Evolutionary conservation across 371 early-diverging fungal species (phyloP).

Genomic region (Mucor ambiguus): DNA sequence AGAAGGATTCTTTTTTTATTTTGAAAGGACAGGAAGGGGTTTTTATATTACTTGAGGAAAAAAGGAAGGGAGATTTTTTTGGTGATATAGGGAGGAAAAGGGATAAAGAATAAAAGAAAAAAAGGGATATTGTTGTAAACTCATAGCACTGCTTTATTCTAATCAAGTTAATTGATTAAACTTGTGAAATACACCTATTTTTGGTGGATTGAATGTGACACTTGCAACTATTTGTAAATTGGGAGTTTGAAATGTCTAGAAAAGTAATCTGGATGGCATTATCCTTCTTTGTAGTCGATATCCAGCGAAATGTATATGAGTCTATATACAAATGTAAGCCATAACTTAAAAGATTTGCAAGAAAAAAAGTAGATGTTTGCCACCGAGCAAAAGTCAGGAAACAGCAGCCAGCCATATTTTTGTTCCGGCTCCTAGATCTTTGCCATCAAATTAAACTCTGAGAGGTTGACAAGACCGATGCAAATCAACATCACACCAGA

Average conservation of each 20-base stretch:
- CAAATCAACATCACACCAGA: not conserved
- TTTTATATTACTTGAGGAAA: not conserved
- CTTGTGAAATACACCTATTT: conserved; percentile 21
- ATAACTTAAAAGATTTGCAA: not conserved
- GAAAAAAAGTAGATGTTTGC: not conserved
- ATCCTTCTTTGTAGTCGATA: not conserved
- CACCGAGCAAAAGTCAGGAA: not conserved
- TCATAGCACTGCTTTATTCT: not conserved
- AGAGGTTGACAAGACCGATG: not conserved
- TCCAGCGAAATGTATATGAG: too few relatives aligned
- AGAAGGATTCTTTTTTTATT: not conserved
- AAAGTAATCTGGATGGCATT: not conserved
- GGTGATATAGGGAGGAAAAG: not conserved
- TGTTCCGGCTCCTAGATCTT: too few relatives aligned
- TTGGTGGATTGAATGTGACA: conserved; percentile 17
- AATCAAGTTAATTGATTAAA: conserved; percentile 6
- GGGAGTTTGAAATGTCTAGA: conserved; percentile 9
- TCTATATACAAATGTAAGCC: too few relatives aligned
- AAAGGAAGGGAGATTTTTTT: conserved; percentile 10
- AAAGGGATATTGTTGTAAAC: conserved; percentile 8
- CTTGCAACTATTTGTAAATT: not conserved
- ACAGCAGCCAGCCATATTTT: too few relatives aligned
- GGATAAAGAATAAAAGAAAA: not conserved
- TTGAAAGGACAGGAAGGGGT: conserved; percentile 11
- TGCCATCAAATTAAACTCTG: not conserved